Evolutionary conservation across 352 stramenopile species (phyloP).

Genomic region (Blastocystis sp.): DNA sequence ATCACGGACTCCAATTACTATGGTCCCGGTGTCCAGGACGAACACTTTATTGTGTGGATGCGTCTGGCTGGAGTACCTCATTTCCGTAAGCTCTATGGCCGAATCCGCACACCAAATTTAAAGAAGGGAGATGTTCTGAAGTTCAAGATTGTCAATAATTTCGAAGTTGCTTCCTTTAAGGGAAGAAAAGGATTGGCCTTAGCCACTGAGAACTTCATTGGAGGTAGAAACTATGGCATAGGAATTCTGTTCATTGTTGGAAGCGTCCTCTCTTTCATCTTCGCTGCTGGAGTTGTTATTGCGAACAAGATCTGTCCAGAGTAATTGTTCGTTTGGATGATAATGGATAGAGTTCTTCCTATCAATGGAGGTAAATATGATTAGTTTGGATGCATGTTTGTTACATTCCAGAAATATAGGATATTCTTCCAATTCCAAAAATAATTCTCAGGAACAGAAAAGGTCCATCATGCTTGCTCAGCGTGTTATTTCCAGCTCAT

Average conservation of each 20-base stretch:
- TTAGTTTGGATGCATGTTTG: conserved; percentile 7
- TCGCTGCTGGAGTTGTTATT: background rate
- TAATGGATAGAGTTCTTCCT: conserved; percentile 40
- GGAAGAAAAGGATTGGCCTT: conserved; percentile 84
- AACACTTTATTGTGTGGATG: conserved; percentile 89
- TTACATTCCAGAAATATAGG: background rate
- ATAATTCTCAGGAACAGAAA: background rate
- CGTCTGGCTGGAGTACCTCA: conserved; percentile 81
- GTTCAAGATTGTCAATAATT: conserved; percentile 83
- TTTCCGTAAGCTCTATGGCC: conserved; percentile 84
- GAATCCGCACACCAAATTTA: conserved; percentile 78
- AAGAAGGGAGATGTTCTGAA: conserved; percentile 77
- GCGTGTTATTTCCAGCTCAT: background rate
- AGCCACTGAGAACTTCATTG: conserved; percentile 84
- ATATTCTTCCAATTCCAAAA: background rate
- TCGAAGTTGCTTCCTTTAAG: conserved; percentile 82
- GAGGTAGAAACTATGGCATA: conserved; percentile 71
- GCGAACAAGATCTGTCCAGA: background rate
- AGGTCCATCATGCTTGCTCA: conserved; percentile 22
- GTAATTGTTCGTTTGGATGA: background rate
- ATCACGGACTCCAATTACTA: conserved; percentile 52
- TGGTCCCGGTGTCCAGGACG: conserved; percentile 76
- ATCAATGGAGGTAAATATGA: conserved; percentile 59
- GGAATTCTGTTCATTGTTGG: conserved; percentile 5
- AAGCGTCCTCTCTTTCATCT: background rate